phyloP scores from a whole-genome alignment of 164 flowering plant genomes.

The Magnolia changhungtana region DNA sequence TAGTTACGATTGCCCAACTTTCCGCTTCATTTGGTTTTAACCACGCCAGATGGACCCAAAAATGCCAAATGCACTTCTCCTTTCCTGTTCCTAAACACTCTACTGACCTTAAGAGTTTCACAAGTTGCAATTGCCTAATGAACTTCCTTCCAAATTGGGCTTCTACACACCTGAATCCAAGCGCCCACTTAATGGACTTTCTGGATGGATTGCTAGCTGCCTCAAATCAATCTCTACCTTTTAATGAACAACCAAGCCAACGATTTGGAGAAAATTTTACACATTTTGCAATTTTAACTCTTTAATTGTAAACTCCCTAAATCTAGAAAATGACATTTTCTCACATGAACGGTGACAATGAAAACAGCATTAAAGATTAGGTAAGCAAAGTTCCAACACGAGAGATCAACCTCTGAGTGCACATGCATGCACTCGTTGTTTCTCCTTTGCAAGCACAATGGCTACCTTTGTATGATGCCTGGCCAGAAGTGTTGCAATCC shows the following conservation, averaged over 20 bases:
- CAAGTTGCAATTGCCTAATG: too few species aligned
- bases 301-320: neutral
- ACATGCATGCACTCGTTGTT: neutral
- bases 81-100: too few species aligned
- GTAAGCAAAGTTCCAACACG: neutral
- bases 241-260: too few species aligned
- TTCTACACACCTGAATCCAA: too few species aligned
- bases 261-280: neutral
- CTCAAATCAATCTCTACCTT: neutral
- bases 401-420: neutral
- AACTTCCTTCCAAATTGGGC: too few species aligned
- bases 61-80: too few species aligned
- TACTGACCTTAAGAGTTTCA: too few species aligned
- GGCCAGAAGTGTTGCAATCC: constrained; percentile 81
- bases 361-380: neutral
- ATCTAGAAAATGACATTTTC: neutral
- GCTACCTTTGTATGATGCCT: constrained; percentile 79
- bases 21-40: too few species aligned
- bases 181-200: too few species aligned
- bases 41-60: too few species aligned
- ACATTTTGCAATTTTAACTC: neutral
- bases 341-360: neutral
- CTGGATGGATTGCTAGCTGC: too few species aligned
- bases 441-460: neutral
- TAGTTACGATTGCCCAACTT: too few species aligned